Base-by-base conservation (phyloP, 1,284 basidiomycete species). In the Sporisorium graminicola region DNA sequence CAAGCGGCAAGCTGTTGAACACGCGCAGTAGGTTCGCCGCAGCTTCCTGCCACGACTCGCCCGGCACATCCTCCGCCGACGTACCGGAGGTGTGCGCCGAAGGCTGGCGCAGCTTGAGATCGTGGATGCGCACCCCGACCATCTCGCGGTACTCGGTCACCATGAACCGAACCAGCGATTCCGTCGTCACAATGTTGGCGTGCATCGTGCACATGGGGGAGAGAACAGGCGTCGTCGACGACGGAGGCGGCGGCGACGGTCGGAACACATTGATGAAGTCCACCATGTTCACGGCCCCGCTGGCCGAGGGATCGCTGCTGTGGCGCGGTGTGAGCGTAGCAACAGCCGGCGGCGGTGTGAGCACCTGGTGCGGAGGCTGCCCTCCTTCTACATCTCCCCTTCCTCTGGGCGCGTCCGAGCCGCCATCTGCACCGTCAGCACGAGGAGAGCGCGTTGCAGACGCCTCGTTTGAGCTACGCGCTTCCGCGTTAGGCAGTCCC, bases 141-240 rank as follows among this genome's bases (percentile, higher is more conserved):
- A 78, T 18, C 27, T 78, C 73, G 42, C 70, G 68, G 33, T 78
- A 78, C 37, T 80, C 78, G 52, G 65, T 66, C 14, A 78, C 55
- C 14, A 80, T 53, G 61, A 80, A 80, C 2, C 78, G 69, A 16
- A 77, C 66, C 46, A 80, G 74, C 16, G 63, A 64, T 51, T 76
- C 78, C 33, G 78, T 80, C 31, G 74, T 58, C 5, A 80, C 66
- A 16, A 80, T 73, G 66, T 80, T 80, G 65, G 78, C 78, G 43
- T 78, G 67, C 69, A 78, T 68, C n/a, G 76, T 80, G 35, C 73
- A 78, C 63, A 75, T 74, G 49, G 73, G 76, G 12, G 72, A 73
- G 10, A 80, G 58, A 4, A 74, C 60, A 10, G 71, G 68, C 9
- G 67, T 62, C 2, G 16, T 27, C 5, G 47, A 49, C 14, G 64